Evolutionary conservation across 202 grass and related monocot species (phyloP).

Genomic region (Digitaria exilis): DNA sequence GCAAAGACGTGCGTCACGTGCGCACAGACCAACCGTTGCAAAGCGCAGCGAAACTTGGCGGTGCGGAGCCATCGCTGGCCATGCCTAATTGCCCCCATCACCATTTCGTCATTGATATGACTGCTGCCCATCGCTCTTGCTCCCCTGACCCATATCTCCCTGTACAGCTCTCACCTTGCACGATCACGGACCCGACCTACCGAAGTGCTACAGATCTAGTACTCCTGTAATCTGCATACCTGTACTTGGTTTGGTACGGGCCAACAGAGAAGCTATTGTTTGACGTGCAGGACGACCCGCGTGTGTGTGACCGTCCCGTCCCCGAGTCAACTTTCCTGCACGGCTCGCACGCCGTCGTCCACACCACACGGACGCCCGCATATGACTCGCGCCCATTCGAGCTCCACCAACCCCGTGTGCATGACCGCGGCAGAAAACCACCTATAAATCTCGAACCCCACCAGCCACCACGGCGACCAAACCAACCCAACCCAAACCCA

Average conservation of each 20-base stretch:
- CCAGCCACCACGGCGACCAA: background rate
- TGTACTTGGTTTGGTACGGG: background rate
- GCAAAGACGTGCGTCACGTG: no score
- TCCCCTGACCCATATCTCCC: background rate
- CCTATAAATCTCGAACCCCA: constrained; percentile 37
- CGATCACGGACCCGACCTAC: background rate
- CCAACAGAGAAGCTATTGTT: background rate
- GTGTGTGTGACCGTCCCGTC: constrained; percentile 20
- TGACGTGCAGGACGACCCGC: constrained; percentile 1
- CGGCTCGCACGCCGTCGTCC: background rate
- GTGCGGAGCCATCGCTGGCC: background rate
- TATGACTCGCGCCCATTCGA: background rate
- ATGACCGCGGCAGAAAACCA: background rate
- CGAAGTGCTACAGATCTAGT: background rate
- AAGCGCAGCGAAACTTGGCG: no score
- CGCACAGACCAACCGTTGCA: no score
- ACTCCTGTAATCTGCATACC: background rate
- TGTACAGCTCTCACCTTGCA: background rate
- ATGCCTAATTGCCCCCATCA: background rate
- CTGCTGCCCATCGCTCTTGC: background rate
- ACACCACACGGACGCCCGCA: constrained; percentile 20
- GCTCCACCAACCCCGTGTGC: constrained; percentile 39
- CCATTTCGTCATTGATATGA: background rate
- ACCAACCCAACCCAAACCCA: no score
- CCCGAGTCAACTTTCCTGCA: background rate